Evolutionary conservation across 1,284 basidiomycete genomes (phyloP), one percentile per base, ranked within the genome.

Genomic region (Austroboletus niveus): DNA sequence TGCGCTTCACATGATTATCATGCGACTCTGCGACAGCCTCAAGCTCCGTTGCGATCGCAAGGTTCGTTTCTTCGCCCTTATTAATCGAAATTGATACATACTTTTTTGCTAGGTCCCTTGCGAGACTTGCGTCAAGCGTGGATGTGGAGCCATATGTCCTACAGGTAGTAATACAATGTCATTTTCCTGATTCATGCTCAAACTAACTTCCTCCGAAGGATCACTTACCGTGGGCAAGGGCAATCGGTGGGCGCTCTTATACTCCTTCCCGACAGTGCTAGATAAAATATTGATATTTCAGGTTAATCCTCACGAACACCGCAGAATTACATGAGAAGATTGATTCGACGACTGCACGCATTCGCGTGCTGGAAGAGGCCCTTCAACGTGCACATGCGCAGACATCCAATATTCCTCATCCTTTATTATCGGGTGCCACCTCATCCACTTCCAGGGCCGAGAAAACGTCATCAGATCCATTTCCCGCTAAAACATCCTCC

Each of bases 41-140:
- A 90, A 89, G 66, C 71, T 89, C 52, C 77, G 80, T 41, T 89
- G 87, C 61, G 86, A 89, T 65, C 79, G 82, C 59, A 82, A 82
- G 69, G 85, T 84, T 59, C 29, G 65, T 50, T 49, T 17, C 29
- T 47, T 42, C 34, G 5, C 30, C 15, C 5, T 20, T 2, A 1
- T n/a, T 22, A n/a, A 11, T 12, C n/a, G 9, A 40, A 8, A 30
- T 32, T 43, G 35, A 3, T 10, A 43, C 20, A 42, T 49, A 29
- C 5, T 29, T 29, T 27, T 34, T 20, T 14, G 9, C 8, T 17
- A 87, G 81, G 75, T 86, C 45, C 86, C 86, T 20, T 88, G 85
- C 68, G 82, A 83, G 68, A 87, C 81, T 59, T 88, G 85, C 64
- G 76, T 77, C 36, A 82, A 82, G 55, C 74, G 85, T 58, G 86